Conservation (phyloP, 108 stramenopile species). For the Stephanodiscus triporus region DNA sequence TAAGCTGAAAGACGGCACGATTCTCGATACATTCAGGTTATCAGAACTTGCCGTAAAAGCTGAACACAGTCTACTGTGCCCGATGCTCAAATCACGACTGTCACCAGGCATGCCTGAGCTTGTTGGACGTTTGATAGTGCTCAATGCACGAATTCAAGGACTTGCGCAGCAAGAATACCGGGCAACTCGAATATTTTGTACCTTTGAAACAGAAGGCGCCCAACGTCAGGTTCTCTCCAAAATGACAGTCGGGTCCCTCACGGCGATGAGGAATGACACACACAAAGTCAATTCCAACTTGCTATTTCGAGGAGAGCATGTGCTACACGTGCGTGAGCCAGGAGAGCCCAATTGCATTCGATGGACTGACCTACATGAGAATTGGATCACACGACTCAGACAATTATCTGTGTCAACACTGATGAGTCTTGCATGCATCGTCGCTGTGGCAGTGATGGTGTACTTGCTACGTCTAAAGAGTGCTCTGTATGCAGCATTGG, state of each 20-base stretch:
- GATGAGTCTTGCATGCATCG: slow-evolving; percentile 53
- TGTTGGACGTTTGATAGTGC: slow-evolving; percentile 53
- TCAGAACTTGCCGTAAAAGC: slow-evolving; percentile 60
- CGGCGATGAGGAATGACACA: slow-evolving; percentile 45
- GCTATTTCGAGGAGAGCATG: slow-evolving; percentile 58
- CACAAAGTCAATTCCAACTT: slow-evolving; percentile 46
- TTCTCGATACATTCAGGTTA: slow-evolving; percentile 58
- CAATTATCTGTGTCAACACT: slow-evolving; percentile 62
- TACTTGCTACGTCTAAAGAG: slow-evolving; percentile 31
- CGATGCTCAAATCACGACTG: slow-evolving; percentile 48
- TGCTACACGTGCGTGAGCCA: slow-evolving; percentile 71
- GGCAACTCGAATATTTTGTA: slow-evolving; percentile 80
- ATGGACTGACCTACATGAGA: slow-evolving; percentile 83
- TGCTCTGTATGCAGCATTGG: slow-evolving; percentile 51
- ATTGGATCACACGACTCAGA: slow-evolving; percentile 38
- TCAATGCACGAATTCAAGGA: slow-evolving; percentile 71
- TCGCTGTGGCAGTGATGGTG: slow-evolving; percentile 56
- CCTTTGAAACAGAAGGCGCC: slow-evolving; percentile 82
- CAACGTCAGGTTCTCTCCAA: slow-evolving; percentile 76
- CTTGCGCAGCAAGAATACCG: slow-evolving; percentile 75
- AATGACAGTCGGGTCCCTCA: slow-evolving; percentile 64
- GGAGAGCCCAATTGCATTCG: slow-evolving; percentile 82
- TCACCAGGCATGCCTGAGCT: slow-evolving; percentile 68
- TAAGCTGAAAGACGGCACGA: slow-evolving; percentile 60
- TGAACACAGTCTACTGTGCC: slow-evolving; percentile 56